Percentiles rank a stretch among this genome's conserved stretches.
These are phyloP conservation scores for Strombidium stylifer DNA, from an alignment of 73 alveolate genomes.

Conservation along the genomic window DNA sequence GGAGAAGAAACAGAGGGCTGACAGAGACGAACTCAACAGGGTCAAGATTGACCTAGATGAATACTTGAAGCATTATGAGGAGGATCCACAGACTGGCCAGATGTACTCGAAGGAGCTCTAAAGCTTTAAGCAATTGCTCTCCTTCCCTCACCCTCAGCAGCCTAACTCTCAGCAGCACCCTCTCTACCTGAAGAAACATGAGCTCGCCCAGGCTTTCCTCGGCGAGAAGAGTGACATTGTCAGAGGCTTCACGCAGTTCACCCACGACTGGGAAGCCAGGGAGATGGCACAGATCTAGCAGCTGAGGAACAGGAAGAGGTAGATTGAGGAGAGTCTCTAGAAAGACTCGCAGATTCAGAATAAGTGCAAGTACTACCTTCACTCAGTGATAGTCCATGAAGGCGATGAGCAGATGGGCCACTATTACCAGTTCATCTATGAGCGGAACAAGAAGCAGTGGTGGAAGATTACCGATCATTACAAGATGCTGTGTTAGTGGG, in stretches of 20 bases:
- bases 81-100: neutral
- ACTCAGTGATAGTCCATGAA: conserved; percentile 68
- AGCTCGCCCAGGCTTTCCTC: neutral
- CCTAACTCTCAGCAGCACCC: no score
- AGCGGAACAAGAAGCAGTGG: conserved; percentile 47
- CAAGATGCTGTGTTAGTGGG: no score
- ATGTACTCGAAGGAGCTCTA: no score
- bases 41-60: neutral
- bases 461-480: conserved; percentile 68
- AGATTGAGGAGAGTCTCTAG: conserved; percentile 1
- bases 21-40: neutral
- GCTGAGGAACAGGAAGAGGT: neutral
- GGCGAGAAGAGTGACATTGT: neutral
- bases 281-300: neutral
- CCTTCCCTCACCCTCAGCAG: no score
- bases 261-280: neutral
- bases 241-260: neutral
- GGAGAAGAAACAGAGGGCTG: no score
- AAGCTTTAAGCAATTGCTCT: no score
- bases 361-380: conserved; percentile 47
- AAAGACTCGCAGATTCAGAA: neutral
- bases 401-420: conserved; percentile 82
- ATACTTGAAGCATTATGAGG: conserved; percentile 1
- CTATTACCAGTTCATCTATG: conserved; percentile 61
- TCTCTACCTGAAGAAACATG: neutral